Base-by-base conservation (phyloP, 495 filamentous ascomycete genomes). In the Entonaema liquescens region DNA sequence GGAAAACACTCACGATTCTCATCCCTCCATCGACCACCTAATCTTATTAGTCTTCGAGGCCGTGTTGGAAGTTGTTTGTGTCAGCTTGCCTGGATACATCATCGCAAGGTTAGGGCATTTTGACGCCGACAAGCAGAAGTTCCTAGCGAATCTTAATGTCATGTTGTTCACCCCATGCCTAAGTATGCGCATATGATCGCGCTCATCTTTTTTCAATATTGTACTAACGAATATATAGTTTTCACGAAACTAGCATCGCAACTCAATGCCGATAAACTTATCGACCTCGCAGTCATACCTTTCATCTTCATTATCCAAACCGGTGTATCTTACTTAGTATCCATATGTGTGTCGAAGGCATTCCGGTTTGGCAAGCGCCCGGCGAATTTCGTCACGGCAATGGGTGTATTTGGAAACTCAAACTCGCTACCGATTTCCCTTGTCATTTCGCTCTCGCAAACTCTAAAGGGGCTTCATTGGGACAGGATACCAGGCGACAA, bases 201-300 rank as follows among this genome's bases (percentile, higher is more conserved):
- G 19, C 40, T 6, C n/a, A 40, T 40, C 7, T 13, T 31, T 12
- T 28, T 70, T 71, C 3, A 58, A 62, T 33, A 60, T 60, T 36
- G 11, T 19, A 54, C 49, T 56, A 54, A 67, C 62, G 12, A 2
- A 15, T 13, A 52, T 11, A 23, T 69, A 97, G 94, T 99, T 77
- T 99, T 98, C 83, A 97, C 92, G 28, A 99, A 98, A 80, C 85
- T 99, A 23, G 95, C 95, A n/a, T 95, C 92, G 5, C 95, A 99
- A 81, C 85, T 99, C 58, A 97, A 90, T 28, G 90, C 93, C 50
- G 90, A 93, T 71, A 97, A 97, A 78, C 86, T 99, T 54, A 83
- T 87, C 62, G 95, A 98, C 62, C 85, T 99, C 56, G 94, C 91
- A 60, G 90, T 99, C 65, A 99, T 99, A 59, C 95, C 95, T 17